These are phyloP conservation scores for Setomelanomma holmii DNA, from an alignment of 2,329 filamentous ascomycete genomes.

Conservation along the genomic window DNA sequence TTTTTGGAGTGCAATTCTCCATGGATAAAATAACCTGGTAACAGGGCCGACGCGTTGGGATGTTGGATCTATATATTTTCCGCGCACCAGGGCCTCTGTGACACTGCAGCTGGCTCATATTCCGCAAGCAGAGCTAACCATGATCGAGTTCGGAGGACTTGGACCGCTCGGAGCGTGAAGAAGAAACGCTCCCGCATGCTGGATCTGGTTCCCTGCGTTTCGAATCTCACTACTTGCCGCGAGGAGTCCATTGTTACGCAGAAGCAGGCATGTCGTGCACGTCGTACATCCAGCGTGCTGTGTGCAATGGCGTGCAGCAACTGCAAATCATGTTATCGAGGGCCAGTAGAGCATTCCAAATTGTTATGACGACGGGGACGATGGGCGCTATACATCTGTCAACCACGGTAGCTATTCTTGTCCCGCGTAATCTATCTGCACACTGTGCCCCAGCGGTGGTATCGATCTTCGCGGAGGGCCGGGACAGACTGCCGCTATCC, in stretches of 20 bases:
- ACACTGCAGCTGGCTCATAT: slow-evolving; percentile 14
- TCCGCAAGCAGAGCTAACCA: slow-evolving; percentile 5
- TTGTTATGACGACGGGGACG: slow-evolving; percentile 11
- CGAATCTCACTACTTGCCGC: slow-evolving; percentile 30
- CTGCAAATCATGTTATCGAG: slow-evolving; percentile 13
- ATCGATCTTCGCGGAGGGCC: slow-evolving; percentile 27
- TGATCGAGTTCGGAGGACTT: slow-evolving; percentile 5
- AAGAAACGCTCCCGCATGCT: slow-evolving; percentile 36
- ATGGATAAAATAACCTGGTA: slow-evolving; percentile 37
- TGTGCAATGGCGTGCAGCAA: not conserved
- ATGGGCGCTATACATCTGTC: slow-evolving; percentile 14
- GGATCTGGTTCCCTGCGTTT: slow-evolving; percentile 23
- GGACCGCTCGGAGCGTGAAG: slow-evolving; percentile 16
- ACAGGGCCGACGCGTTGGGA: slow-evolving; percentile 29
- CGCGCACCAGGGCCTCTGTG: slow-evolving; percentile 25
- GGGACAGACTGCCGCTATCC: slow-evolving; percentile 40
- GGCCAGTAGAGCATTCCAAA: slow-evolving; percentile 16
- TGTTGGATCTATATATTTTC: slow-evolving; percentile 33
- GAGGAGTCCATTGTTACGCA: slow-evolving; percentile 13
- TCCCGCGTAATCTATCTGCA: slow-evolving; percentile 26
- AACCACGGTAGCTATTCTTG: slow-evolving; percentile 27
- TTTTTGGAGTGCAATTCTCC: slow-evolving; percentile 38
- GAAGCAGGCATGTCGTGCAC: not conserved
- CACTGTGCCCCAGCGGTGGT: slow-evolving; percentile 26
- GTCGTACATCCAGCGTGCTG: not conserved